Evolutionary conservation across 345 rosid species (phyloP).

Genomic region (Syzygium jambos): DNA sequence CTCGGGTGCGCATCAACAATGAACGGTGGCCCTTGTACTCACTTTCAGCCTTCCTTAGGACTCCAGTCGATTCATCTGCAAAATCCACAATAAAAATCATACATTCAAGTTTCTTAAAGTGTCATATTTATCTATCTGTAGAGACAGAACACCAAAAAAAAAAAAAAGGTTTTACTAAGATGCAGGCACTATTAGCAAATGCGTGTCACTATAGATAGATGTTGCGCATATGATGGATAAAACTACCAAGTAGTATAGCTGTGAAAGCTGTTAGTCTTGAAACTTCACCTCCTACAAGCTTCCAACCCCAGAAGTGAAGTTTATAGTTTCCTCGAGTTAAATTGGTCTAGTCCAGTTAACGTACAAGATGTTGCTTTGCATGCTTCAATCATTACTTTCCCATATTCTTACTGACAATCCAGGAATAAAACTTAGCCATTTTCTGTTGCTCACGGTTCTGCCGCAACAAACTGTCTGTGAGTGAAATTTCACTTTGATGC

Average conservation of each 20-base stretch:
- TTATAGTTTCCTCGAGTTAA: not conserved
- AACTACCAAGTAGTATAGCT: not conserved
- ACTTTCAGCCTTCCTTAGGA: conserved; percentile 73
- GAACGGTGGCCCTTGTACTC: conserved; percentile 95
- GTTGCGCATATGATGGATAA: not conserved
- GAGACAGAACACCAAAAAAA: not conserved
- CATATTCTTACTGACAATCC: not conserved
- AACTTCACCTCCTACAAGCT: not conserved
- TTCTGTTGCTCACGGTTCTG: not conserved
- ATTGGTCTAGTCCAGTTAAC: not conserved
- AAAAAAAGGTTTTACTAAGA: not conserved
- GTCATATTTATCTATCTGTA: not conserved
- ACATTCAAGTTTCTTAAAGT: not conserved
- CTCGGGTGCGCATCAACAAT: conserved; percentile 67
- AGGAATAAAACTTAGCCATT: not conserved
- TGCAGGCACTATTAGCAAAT: not conserved
- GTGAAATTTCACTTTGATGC: not conserved
- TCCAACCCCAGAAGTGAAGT: not conserved
- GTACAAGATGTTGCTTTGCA: not conserved
- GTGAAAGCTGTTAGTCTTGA: not conserved
- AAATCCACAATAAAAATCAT: not conserved
- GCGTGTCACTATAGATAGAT: not conserved
- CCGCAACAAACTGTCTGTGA: not conserved
- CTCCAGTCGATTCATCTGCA: conserved; percentile 82
- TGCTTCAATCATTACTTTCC: not conserved